Base-by-base conservation (phyloP, 129 eudicot genomes). In the Helianthus tuberosus region DNA sequence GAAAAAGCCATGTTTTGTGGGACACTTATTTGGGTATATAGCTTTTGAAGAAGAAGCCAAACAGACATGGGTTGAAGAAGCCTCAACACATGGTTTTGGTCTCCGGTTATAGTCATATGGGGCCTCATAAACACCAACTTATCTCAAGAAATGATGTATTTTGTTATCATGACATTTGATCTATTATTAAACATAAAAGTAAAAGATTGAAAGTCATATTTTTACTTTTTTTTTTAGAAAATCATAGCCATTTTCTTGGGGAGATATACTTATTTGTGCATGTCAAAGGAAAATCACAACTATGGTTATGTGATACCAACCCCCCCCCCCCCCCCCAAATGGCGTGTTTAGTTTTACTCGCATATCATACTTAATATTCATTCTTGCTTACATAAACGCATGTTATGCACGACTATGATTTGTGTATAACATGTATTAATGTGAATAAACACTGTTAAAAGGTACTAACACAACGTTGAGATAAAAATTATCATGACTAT, bases 41-140 rank as follows among this genome's bases (percentile, higher is more conserved):
- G 53, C 62, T 76, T 68, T 76, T 76, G 74, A 47, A 48, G 75
- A 76, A 57, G 68, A 7, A 68, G 68, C 80, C 80, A 68, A 76
- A 76, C 25, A 58, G 80, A 68, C 36, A 69, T 76, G 41, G 67
- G 70, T 76, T 29, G 29, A 50, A 8, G 3, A 61, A 14, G 51
- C 53, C 75, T 11, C 27, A 76, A 76, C 60, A 76, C 80, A 76
- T 76, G 66, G 51, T 67, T 49, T 63, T 35, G 78, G 75, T 76
- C 75, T 68, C 62, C 59, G 20, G 36, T 32, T 68, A 57, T 58
- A 16, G 59, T 66, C 61, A 44, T 67, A 68, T 67, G 80, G 80
- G 74, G 39, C 57, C 80, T 76, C 60, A 63, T 63, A 55, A 63
- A 27, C 68, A 66, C 32, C 59, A 58, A 61, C 66, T 61, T 29